Percentiles rank a stretch among this genome's conserved stretches.
Conservation (phyloP, 2,329 filamentous ascomycete species). For the Fusarium nurragi region DNA sequence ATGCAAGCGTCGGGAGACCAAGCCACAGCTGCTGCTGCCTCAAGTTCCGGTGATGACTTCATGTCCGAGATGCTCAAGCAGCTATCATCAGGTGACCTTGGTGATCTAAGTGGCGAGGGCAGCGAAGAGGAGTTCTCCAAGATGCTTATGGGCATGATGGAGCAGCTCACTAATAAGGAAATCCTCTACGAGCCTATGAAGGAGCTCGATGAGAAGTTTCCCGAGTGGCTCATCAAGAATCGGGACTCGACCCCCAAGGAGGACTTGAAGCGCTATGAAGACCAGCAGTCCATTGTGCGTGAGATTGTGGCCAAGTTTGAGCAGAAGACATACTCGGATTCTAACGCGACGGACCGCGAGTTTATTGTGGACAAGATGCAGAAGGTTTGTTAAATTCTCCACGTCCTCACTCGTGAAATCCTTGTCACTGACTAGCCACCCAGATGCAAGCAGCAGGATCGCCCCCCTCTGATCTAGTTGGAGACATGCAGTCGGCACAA, state of each 20-base stretch:
- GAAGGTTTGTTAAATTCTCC: slow-evolving; percentile 69
- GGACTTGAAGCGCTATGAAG: slow-evolving; percentile 81
- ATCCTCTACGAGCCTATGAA: slow-evolving; percentile 99
- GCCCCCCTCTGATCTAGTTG: slow-evolving; percentile 89
- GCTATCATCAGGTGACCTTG: slow-evolving; percentile 69
- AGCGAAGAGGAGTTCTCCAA: slow-evolving; percentile 89
- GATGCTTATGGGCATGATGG: slow-evolving; percentile 98
- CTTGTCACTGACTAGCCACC: slow-evolving; percentile 4
- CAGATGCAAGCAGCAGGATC: slow-evolving; percentile 98
- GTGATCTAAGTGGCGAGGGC: slow-evolving; percentile 62
- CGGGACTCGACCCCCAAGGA: slow-evolving; percentile 70
- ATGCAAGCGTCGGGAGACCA: slow-evolving; percentile 91
- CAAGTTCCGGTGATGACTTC: slow-evolving; percentile 77
- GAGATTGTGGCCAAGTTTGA: slow-evolving; percentile 95
- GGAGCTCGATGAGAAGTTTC: slow-evolving; percentile 92
- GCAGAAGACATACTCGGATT: slow-evolving; percentile 80
- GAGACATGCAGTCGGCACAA: slow-evolving; percentile 85
- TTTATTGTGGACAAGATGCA: slow-evolving; percentile 99
- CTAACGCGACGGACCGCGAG: slow-evolving; percentile 81
- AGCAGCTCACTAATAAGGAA: slow-evolving; percentile 97
- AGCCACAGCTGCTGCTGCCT: slow-evolving; percentile 80
- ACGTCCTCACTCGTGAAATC: not conserved
- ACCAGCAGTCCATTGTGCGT: slow-evolving; percentile 79
- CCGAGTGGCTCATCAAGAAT: slow-evolving; percentile 86
- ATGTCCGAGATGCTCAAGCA: slow-evolving; percentile 93